Evolutionary conservation across 108 stramenopile genomes (phyloP).

Genomic region (Skeletonema marinoi): DNA sequence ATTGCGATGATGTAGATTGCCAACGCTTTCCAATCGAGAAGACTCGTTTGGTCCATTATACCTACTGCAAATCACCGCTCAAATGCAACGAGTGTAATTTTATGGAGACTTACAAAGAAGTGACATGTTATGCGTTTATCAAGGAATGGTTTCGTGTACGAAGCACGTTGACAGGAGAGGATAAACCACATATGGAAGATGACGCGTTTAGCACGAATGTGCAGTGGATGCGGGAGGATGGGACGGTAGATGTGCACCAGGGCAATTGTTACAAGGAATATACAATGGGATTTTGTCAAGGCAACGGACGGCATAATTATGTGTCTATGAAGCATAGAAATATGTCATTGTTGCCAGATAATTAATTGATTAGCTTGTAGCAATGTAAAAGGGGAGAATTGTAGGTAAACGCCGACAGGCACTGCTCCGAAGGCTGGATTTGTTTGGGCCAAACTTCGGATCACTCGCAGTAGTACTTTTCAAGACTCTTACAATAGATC

Average conservation of each 20-base stretch:
- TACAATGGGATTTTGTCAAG: constrained; percentile 20
- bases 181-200: not conserved
- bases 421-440: too few species aligned
- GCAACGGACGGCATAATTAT: not conserved
- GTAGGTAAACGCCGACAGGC: too few species aligned
- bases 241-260: not conserved
- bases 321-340: constrained; percentile 1
- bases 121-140: constrained; percentile 9
- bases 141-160: constrained; percentile 24
- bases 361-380: not conserved
- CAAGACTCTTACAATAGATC: too few species aligned
- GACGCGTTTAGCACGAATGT: not conserved
- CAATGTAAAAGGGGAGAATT: too few species aligned
- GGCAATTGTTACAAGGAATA: constrained; percentile 18
- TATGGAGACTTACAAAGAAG: constrained; percentile 30
- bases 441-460: too few species aligned
- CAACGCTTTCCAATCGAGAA: constrained; percentile 30
- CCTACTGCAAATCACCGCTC: constrained; percentile 61
- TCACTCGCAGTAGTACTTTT: too few species aligned
- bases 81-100: constrained; percentile 27
- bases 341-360: not conserved
- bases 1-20: constrained; percentile 39
- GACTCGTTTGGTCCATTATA: constrained; percentile 40
- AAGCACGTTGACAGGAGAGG: constrained; percentile 18
- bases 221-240: constrained; percentile 12